Percentiles rank a stretch among this genome's conserved stretches.
Evolutionary conservation across 352 stramenopile species (phyloP).

Genomic region (Pythium vanterpoolii): DNA sequence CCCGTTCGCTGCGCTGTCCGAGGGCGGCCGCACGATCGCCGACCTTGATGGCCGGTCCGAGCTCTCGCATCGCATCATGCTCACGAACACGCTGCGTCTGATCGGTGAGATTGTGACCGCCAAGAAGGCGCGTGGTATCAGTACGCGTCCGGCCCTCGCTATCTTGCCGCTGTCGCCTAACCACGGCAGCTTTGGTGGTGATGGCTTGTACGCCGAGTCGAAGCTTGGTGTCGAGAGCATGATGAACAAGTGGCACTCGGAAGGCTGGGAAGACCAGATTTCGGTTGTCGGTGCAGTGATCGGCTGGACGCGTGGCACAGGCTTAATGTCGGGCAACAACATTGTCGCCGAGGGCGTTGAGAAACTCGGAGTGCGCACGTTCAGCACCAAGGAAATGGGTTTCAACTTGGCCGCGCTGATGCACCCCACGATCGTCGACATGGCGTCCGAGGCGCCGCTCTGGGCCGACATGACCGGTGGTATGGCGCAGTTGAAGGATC

Average conservation of each 20-base stretch:
- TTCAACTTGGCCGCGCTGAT: slow-evolving; percentile 86
- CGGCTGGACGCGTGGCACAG: slow-evolving; percentile 84
- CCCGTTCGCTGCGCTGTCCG: slow-evolving; percentile 83
- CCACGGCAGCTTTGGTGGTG: slow-evolving; percentile 82
- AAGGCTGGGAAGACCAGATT: slow-evolving; percentile 85
- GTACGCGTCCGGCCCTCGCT: slow-evolving; percentile 68
- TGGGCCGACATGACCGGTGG: slow-evolving; percentile 80
- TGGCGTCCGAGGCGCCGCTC: slow-evolving; percentile 63
- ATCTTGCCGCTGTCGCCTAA: slow-evolving; percentile 85
- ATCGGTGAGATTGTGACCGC: slow-evolving; percentile 72
- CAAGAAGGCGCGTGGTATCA: slow-evolving; percentile 70
- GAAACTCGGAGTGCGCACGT: slow-evolving; percentile 78
- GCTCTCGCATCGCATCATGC: slow-evolving; percentile 84
- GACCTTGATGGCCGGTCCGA: slow-evolving; percentile 80
- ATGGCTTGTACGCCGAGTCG: slow-evolving; percentile 87
- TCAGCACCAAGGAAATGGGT: slow-evolving; percentile 86
- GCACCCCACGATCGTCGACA: slow-evolving; percentile 74
- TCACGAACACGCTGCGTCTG: slow-evolving; percentile 84
- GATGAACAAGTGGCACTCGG: slow-evolving; percentile 84
- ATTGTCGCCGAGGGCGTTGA: slow-evolving; percentile 79
- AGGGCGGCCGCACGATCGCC: slow-evolving; percentile 71
- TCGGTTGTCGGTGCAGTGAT: slow-evolving; percentile 84
- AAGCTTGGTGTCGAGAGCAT: slow-evolving; percentile 86
- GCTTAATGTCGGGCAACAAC: slow-evolving; percentile 89
- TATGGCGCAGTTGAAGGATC: slow-evolving; percentile 70